A percentile compares a stretch with the other conserved stretches of the same genome.
phyloP scores from a whole-genome alignment of 371 early-diverging fungal genomes.

The Mortierella sp. region DNA sequence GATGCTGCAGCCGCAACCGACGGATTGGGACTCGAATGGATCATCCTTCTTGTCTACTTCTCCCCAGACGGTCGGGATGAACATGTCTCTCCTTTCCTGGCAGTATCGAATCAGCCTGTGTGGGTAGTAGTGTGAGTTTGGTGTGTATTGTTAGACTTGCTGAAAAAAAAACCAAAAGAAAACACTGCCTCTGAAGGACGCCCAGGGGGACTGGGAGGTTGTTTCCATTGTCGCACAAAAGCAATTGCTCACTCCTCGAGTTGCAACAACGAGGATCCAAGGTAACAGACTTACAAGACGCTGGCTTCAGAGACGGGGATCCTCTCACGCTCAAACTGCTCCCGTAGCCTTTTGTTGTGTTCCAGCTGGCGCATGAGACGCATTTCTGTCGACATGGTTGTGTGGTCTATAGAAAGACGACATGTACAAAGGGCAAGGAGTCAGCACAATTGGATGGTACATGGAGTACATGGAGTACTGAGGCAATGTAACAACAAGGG shows the following conservation, averaged over 20 bases:
- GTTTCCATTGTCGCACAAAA: background rate
- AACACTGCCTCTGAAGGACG: background rate
- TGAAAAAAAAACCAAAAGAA: slow-evolving; percentile 1
- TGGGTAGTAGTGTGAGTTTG: too few species aligned
- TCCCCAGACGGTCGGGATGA: slow-evolving; percentile 89
- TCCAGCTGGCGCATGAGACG: slow-evolving; percentile 53
- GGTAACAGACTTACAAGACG: slow-evolving; percentile 27
- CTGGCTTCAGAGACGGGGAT: slow-evolving; percentile 52
- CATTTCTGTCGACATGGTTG: slow-evolving; percentile 37
- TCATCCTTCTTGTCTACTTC: slow-evolving; percentile 79
- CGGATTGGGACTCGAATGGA: slow-evolving; percentile 68
- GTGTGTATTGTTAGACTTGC: background rate
- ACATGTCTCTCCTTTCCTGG: slow-evolving; percentile 67
- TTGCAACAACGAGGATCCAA: background rate
- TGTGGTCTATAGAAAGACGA: background rate
- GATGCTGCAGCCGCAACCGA: slow-evolving; percentile 39
- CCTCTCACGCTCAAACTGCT: slow-evolving; percentile 49
- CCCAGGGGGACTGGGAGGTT: background rate
- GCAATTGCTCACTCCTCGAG: background rate
- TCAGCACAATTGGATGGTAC: too few species aligned
- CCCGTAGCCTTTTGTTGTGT: slow-evolving; percentile 51
- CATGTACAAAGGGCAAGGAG: background rate
- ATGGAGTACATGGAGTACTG: too few species aligned
- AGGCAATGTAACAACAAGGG: too few species aligned
- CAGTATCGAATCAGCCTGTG: slow-evolving; percentile 65